Base-by-base conservation (phyloP, 257 asterid species). In the Striga asiatica region DNA sequence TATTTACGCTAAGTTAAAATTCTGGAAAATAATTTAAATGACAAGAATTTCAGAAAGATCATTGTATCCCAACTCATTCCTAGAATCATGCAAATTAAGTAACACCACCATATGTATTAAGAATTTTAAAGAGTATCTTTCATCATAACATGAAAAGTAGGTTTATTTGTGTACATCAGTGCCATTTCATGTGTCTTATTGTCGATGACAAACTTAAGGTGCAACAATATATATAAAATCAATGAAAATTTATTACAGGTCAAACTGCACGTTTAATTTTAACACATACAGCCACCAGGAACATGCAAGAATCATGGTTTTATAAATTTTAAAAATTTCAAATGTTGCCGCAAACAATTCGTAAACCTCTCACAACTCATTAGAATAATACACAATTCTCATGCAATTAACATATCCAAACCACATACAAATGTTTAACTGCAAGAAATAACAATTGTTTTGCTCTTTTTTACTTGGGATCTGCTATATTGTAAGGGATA, bases 341-440 rank as follows among this genome's bases (percentile, higher is more conserved):
- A 45, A 50, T 45, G 12, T 54, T 28, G 60, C 65, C 65, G 50
- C 57, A 42, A 45, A 52, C 51, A 32, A 20, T 32, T 42, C 34
- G n/a, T 48, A 66, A 45, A 53, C 23, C 56, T 45, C 67, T 59
- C 58, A 32, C 53, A 53, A 60, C 58, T 52, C 54, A 29, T 32
- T 52, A 60, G 56, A 66, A 58, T 41, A 58, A 49, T 65, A 49
- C 56, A 59, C 45, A 55, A 66, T 41, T 50, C 14, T 11, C 28
- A 16, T 8, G 24, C 29, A 56, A 39, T 16, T 23, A 25, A 27
- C 23, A 37, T 46, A 6, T 32, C 49, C 46, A 50, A 66, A 37
- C 42, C 22, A 57, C 34, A 57, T 16, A 54, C 47, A 58, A 50
- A 34, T 32, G 21, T 60, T 37, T 43, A 54, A 61, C 42, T 54